These are phyloP conservation scores for Colletotrichum horii DNA, from an alignment of 2,329 filamentous ascomycete species.

Conservation along the genomic window DNA sequence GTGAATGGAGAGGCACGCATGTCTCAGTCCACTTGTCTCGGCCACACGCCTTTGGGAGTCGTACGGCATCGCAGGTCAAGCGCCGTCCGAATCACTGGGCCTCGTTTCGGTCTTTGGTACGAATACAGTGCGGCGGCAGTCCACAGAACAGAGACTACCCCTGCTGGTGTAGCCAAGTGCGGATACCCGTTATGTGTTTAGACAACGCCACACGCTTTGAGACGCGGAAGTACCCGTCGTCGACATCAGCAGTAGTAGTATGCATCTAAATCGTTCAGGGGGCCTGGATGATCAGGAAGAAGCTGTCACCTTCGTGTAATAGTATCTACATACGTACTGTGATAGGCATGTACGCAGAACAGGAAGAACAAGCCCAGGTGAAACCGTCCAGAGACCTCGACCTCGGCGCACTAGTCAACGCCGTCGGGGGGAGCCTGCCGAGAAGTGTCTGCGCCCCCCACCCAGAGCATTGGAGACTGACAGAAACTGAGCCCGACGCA, in stretches of 20 bases:
- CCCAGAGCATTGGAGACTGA: background rate
- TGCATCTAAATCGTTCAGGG: background rate
- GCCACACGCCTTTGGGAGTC: background rate
- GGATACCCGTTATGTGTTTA: background rate
- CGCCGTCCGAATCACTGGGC: background rate
- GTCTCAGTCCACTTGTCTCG: background rate
- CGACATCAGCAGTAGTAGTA: background rate
- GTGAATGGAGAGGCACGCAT: background rate
- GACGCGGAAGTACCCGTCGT: background rate
- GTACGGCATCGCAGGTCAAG: background rate
- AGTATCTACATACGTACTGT: background rate
- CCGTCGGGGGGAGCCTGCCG: background rate
- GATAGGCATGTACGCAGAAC: background rate
- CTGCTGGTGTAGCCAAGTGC: background rate
- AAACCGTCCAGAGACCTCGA: slow-evolving; percentile 2
- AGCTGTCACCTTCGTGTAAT: background rate
- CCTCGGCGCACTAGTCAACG: background rate
- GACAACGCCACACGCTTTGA: background rate
- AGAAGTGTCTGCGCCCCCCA: background rate
- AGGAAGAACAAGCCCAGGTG: background rate
- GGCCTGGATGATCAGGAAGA: background rate
- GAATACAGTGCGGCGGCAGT: too few relatives aligned
- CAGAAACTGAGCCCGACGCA: slow-evolving; percentile 1
- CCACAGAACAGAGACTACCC: too few relatives aligned
- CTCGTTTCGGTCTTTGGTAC: background rate